Conservation (phyloP, 2,329 filamentous ascomycete genomes). For the Neurospora sp. region DNA sequence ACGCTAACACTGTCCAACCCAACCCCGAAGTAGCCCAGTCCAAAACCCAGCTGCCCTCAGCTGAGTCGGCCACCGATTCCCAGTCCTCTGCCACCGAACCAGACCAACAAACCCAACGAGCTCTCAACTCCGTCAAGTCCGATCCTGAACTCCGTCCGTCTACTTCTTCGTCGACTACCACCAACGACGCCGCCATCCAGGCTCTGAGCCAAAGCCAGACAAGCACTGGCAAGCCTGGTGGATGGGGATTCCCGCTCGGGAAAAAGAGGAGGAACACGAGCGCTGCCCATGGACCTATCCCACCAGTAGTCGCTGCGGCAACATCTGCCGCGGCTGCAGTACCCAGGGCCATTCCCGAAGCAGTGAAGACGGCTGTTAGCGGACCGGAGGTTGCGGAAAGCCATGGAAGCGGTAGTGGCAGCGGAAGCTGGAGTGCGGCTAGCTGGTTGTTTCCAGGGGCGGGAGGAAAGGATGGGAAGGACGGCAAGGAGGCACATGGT, state of each 20-base stretch:
- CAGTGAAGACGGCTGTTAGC: neutral
- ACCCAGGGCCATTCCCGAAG: neutral
- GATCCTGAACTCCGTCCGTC: neutral
- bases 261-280: neutral
- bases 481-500: neutral
- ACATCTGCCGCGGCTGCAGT: neutral
- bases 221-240: neutral
- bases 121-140: neutral
- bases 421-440: neutral
- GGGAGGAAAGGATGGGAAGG: neutral
- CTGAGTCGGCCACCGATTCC: neutral
- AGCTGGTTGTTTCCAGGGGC: neutral
- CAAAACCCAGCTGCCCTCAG: neutral
- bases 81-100: neutral
- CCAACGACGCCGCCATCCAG: neutral
- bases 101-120: neutral
- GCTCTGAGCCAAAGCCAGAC: neutral
- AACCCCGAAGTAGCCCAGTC: neutral
- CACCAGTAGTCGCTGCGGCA: neutral
- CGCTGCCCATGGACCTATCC: neutral
- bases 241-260: neutral
- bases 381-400: neutral
- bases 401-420: neutral
- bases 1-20: neutral
- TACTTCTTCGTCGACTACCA: neutral